A percentile compares a stretch with the other conserved stretches of the same genome.
phyloP scores from a whole-genome alignment of 306 rosid species.

The Vigna unguiculata region DNA sequence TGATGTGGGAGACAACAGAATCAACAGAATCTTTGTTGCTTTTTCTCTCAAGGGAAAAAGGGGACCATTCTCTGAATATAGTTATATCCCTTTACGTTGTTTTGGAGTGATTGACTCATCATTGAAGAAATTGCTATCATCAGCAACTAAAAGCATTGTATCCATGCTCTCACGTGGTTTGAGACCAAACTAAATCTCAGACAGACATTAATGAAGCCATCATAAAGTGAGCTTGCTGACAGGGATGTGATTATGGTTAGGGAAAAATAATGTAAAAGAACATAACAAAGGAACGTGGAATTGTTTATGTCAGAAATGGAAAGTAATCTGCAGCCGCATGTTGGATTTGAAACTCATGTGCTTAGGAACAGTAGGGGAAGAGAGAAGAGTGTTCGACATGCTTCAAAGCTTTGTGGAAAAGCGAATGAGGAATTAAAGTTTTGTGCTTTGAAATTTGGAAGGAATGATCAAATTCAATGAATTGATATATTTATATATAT shows the following conservation, averaged over 20 bases:
- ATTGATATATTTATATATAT: background rate
- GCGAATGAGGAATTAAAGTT: background rate
- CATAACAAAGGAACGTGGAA: background rate
- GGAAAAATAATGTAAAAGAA: background rate
- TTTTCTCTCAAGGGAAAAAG: background rate
- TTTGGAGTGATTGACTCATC: background rate
- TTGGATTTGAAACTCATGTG: background rate
- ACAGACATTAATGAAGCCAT: background rate
- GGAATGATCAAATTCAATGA: background rate
- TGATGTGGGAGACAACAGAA: constrained; percentile 29
- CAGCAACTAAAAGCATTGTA: background rate
- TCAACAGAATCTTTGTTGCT: constrained; percentile 9
- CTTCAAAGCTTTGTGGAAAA: background rate
- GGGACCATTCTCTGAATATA: constrained; percentile 8
- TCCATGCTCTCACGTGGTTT: background rate
- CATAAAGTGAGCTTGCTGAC: constrained; percentile 3
- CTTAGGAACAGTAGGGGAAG: background rate
- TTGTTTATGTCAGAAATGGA: constrained; percentile 3
- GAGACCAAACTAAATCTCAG: background rate
- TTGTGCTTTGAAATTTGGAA: background rate
- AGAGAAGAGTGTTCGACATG: background rate
- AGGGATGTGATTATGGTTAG: background rate
- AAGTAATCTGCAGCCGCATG: background rate
- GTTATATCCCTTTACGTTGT: constrained; percentile 17
- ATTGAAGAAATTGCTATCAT: constrained; percentile 35